phyloP scores from a whole-genome alignment of 2,329 filamentous ascomycete species.

The Fusarium sp. region DNA sequence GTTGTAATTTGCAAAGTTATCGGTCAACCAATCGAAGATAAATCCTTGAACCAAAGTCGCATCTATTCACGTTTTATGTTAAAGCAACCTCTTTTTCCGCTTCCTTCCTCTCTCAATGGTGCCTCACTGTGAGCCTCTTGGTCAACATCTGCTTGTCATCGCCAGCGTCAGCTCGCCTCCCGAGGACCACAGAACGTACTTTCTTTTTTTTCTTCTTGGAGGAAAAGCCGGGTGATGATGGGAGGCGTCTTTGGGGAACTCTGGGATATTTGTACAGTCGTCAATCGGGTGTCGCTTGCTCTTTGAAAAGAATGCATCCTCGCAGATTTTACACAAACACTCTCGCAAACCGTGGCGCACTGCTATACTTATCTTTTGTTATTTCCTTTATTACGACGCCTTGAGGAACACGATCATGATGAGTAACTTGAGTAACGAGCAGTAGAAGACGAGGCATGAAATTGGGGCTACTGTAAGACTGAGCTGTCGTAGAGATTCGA shows the following conservation, averaged over 20 bases:
- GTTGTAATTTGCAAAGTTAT: constrained; percentile 71
- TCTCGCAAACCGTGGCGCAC: constrained; percentile 42
- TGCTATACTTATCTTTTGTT: constrained; percentile 38
- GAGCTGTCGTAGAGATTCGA: constrained; percentile 35
- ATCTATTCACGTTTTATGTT: constrained; percentile 50
- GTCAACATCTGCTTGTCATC: constrained; percentile 42
- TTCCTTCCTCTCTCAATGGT: constrained; percentile 48
- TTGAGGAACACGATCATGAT: constrained; percentile 38
- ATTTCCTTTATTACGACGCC: constrained; percentile 27
- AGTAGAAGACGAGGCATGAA: constrained; percentile 37
- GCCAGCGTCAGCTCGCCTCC: constrained; percentile 41
- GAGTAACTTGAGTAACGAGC: constrained; percentile 40
- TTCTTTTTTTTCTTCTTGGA: constrained; percentile 48
- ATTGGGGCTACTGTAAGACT: constrained; percentile 26
- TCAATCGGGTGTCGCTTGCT: constrained; percentile 48
- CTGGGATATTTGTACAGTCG: constrained; percentile 51
- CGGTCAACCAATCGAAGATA: constrained; percentile 69
- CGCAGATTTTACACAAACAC: constrained; percentile 43
- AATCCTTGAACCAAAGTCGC: constrained; percentile 56
- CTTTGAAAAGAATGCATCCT: constrained; percentile 51
- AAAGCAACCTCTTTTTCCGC: constrained; percentile 44
- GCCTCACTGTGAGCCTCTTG: constrained; percentile 51
- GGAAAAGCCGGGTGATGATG: constrained; percentile 50
- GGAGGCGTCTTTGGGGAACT: constrained; percentile 51
- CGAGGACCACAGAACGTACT: constrained; percentile 47